phyloP scores from a whole-genome alignment of 176 grass and related monocot species.

The Cenchrus fungigraminus region DNA sequence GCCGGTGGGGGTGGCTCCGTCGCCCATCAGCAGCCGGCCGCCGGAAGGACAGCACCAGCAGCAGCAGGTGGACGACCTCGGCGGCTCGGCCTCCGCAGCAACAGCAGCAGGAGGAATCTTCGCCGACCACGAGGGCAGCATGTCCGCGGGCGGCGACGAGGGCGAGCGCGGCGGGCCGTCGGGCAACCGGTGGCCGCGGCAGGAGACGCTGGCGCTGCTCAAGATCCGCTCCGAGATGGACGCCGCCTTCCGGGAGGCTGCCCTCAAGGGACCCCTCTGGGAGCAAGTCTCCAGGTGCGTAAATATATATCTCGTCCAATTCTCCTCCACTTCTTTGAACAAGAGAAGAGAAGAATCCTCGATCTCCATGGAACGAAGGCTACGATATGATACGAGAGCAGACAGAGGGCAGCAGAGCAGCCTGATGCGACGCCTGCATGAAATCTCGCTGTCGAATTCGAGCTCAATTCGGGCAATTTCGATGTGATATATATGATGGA shows the following conservation, averaged over 20 bases:
- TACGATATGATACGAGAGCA: no score
- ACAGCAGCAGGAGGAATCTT: constrained; percentile 36
- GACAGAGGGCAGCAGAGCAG: no score
- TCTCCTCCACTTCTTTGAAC: neutral
- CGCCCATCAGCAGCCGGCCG: constrained; percentile 74
- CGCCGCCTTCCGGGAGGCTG: constrained; percentile 68
- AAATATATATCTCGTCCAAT: neutral
- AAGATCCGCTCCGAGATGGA: constrained; percentile 85
- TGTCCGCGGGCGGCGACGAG: constrained; percentile 35
- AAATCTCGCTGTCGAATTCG: constrained; percentile 21
- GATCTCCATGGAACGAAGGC: no score
- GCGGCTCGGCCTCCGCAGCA: neutral
- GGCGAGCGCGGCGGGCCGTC: constrained; percentile 48
- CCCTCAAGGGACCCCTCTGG: constrained; percentile 89
- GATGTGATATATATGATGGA: neutral
- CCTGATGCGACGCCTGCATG: constrained; percentile 16
- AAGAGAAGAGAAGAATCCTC: no score
- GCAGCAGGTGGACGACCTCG: constrained; percentile 42
- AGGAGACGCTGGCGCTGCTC: constrained; percentile 84
- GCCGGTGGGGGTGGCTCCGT: constrained; percentile 37
- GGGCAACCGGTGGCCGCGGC: constrained; percentile 77
- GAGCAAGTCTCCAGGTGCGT: constrained; percentile 83
- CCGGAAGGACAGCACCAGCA: constrained; percentile 23
- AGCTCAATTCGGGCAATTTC: constrained; percentile 18
- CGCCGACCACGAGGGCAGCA: constrained; percentile 28